Percentiles rank a stretch among this genome's conserved stretches.
phyloP scores from a whole-genome alignment of 2,329 filamentous ascomycete genomes.

The Fusarium fujikuroi region DNA sequence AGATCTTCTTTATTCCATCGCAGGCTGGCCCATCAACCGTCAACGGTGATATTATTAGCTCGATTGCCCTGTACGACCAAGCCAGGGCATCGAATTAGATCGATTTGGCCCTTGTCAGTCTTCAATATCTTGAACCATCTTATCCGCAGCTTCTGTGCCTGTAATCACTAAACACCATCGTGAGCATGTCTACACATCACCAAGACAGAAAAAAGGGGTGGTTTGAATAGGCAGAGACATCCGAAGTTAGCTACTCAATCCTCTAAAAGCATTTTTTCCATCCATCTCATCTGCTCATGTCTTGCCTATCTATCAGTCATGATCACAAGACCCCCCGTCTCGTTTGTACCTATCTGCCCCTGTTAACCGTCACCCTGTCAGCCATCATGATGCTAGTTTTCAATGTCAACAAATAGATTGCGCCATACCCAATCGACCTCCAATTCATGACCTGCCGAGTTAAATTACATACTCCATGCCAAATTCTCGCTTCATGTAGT shows the following conservation, averaged over 20 bases:
- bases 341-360: constrained; percentile 32
- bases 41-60: constrained; percentile 19
- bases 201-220: constrained; percentile 22
- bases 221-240: constrained; percentile 9
- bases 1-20: constrained; percentile 18
- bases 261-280: constrained; percentile 1
- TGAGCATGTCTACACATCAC: neutral
- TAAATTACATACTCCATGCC: neutral
- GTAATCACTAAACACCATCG: neutral
- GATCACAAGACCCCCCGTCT: constrained; percentile 24
- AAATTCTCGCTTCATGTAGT: neutral
- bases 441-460: neutral
- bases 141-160: neutral
- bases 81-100: constrained; percentile 24
- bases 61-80: constrained; percentile 38
- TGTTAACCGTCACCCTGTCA: constrained; percentile 35
- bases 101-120: constrained; percentile 1
- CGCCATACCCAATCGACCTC: constrained; percentile 2
- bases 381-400: constrained; percentile 21
- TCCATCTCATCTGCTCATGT: constrained; percentile 18
- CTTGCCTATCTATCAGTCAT: constrained; percentile 25
- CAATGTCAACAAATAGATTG: constrained; percentile 29
- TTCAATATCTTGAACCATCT: constrained; percentile 7
- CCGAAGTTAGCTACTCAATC: neutral
- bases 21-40: constrained; percentile 31